Evolutionary conservation across 371 early-diverging fungal species (phyloP).

Genomic region (Lichtheimia hyalospora): DNA sequence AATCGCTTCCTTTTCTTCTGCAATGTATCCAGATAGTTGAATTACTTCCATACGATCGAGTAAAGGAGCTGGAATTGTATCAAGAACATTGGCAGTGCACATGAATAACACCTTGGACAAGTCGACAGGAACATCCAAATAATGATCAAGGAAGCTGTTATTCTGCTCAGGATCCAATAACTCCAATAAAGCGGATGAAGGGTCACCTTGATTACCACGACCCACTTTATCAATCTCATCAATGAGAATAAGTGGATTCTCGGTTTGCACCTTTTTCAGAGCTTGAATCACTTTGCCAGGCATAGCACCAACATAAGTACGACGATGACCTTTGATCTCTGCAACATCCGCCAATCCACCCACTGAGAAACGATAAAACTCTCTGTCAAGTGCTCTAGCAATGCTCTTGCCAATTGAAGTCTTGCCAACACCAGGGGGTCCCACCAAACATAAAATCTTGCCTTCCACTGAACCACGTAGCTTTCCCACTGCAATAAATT

Average conservation of each 20-base stretch:
- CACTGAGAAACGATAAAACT: constrained; percentile 95
- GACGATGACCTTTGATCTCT: constrained; percentile 97
- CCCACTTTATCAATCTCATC: constrained; percentile 98
- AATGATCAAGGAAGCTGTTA: constrained; percentile 94
- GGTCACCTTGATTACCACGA: constrained; percentile 94
- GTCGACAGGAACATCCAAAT: constrained; percentile 97
- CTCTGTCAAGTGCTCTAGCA: constrained; percentile 90
- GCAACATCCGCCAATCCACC: constrained; percentile 97
- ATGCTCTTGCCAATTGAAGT: constrained; percentile 97
- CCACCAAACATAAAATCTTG: constrained; percentile 94
- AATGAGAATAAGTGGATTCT: constrained; percentile 95
- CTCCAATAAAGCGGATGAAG: constrained; percentile 94
- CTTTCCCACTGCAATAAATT: constrained; percentile 98
- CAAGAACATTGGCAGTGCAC: constrained; percentile 96
- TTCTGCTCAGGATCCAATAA: constrained; percentile 97
- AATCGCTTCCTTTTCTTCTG: constrained; percentile 96
- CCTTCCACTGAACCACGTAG: constrained; percentile 93
- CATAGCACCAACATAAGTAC: constrained; percentile 99
- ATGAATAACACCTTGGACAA: constrained; percentile 96
- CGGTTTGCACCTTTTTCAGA: constrained; percentile 94
- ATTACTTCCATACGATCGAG: constrained; percentile 98
- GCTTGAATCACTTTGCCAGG: constrained; percentile 99
- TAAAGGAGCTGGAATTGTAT: constrained; percentile 95
- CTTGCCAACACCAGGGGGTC: constrained; percentile 98
- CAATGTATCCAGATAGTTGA: constrained; percentile 92